phyloP scores from a whole-genome alignment of 345 rosid species.

The Syzygium grande region DNA sequence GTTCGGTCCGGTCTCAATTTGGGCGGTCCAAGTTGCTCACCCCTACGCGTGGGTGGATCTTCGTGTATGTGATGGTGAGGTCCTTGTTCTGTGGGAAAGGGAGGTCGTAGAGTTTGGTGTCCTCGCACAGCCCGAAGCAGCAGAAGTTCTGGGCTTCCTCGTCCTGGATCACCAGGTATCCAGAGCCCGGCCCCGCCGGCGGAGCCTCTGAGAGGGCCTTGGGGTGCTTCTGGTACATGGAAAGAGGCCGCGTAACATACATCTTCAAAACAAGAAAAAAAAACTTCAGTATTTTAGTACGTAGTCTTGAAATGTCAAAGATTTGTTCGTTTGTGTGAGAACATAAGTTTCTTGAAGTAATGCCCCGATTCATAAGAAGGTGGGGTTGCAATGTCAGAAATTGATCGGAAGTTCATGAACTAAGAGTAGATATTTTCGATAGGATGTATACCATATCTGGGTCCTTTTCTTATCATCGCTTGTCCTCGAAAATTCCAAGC shows the following conservation, averaged over 20 bases:
- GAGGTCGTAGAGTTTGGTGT: not conserved
- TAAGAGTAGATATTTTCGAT: no score
- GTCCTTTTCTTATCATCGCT: not conserved
- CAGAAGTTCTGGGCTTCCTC: slow-evolving; percentile 23
- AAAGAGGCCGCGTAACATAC: slow-evolving; percentile 36
- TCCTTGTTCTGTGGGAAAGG: slow-evolving; percentile 44
- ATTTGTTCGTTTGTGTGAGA: not conserved
- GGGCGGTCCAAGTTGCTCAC: no score
- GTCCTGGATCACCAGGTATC: slow-evolving; percentile 27
- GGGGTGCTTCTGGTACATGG: slow-evolving; percentile 18
- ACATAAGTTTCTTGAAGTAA: not conserved
- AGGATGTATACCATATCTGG: not conserved
- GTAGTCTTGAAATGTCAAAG: not conserved
- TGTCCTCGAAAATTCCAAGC: not conserved
- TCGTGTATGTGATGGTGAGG: not conserved
- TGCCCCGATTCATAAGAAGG: not conserved
- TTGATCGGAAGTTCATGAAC: not conserved
- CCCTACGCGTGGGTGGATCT: rapidly evolving
- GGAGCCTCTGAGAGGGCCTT: slow-evolving; percentile 9
- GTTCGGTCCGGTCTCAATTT: no score
- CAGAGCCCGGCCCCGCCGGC: slow-evolving; percentile 35
- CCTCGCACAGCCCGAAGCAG: slow-evolving; percentile 16
- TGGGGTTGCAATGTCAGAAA: no score
- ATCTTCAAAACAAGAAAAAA: not conserved
- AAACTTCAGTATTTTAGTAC: not conserved